These are phyloP conservation scores for Helenozyma rhizophorensis DNA, from an alignment of 805 yeast genomes.

Conservation along the genomic window DNA sequence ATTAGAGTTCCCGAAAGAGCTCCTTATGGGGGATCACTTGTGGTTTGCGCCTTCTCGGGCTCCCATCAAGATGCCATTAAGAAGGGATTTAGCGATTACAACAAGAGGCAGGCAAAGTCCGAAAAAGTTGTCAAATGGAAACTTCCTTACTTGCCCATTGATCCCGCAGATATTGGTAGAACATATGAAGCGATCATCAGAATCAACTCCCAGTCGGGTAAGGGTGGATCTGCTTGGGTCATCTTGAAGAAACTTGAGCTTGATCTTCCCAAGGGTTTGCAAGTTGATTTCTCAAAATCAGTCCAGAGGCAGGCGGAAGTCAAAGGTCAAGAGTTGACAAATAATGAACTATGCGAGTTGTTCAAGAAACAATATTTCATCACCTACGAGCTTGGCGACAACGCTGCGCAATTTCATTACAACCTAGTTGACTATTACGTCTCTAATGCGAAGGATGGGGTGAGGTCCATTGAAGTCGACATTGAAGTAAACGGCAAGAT, in stretches of 20 bases:
- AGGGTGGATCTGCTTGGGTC: slow-evolving; percentile 90
- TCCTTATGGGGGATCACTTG: slow-evolving; percentile 79
- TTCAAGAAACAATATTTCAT: slow-evolving; percentile 58
- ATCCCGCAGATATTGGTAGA: slow-evolving; percentile 81
- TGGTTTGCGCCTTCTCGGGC: slow-evolving; percentile 79
- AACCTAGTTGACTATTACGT: slow-evolving; percentile 47
- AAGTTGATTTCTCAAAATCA: slow-evolving; percentile 65
- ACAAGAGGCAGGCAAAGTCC: slow-evolving; percentile 32
- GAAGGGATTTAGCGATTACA: slow-evolving; percentile 62
- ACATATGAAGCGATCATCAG: slow-evolving; percentile 90
- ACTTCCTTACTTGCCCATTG: slow-evolving; percentile 79
- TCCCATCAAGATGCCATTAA: slow-evolving; percentile 89
- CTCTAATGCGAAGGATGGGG: slow-evolving; percentile 31
- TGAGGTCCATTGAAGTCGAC: slow-evolving; percentile 45
- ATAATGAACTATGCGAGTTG: slow-evolving; percentile 58
- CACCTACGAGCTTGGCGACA: slow-evolving; percentile 27
- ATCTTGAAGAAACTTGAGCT: slow-evolving; percentile 70
- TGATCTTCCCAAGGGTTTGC: slow-evolving; percentile 78
- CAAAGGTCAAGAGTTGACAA: slow-evolving; percentile 66
- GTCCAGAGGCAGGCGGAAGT: slow-evolving; percentile 70
- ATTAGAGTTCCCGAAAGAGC: slow-evolving; percentile 76
- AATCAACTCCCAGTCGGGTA: slow-evolving; percentile 84
- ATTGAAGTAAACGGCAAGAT: slow-evolving; percentile 37
- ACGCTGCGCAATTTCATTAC: slow-evolving; percentile 18
- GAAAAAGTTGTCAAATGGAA: slow-evolving; percentile 51